Evolutionary conservation across 2,329 filamentous ascomycete genomes (phyloP).

Genomic region (Xylaria sp.): DNA sequence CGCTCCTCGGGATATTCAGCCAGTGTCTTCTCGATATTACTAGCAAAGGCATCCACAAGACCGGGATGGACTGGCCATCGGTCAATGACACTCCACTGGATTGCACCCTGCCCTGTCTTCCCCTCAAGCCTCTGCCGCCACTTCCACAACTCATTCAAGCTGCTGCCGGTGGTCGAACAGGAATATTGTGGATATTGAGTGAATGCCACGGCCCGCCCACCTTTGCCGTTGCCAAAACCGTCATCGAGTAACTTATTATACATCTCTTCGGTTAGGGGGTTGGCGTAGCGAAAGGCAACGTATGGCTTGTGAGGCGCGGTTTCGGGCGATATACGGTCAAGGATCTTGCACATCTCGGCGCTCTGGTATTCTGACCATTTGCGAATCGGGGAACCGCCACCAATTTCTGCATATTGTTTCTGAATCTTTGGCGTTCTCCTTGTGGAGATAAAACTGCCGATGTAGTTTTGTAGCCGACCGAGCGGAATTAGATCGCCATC

Average conservation of each 20-base stretch:
- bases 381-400: slow-evolving; percentile 95
- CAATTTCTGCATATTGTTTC: slow-evolving; percentile 94
- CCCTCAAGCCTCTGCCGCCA: slow-evolving; percentile 91
- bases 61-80: slow-evolving; percentile 94
- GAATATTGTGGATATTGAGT: slow-evolving; percentile 99
- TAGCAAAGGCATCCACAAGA: slow-evolving; percentile 89
- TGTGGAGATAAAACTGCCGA: slow-evolving; percentile 86
- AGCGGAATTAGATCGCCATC: slow-evolving; percentile 97
- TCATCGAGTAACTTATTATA: slow-evolving; percentile 85
- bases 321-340: slow-evolving; percentile 89
- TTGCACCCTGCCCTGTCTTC: slow-evolving; percentile 74
- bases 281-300: slow-evolving; percentile 94
- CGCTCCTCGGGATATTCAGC: slow-evolving; percentile 84
- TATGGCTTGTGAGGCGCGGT: slow-evolving; percentile 98
- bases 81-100: slow-evolving; percentile 97
- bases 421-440: slow-evolving; percentile 95
- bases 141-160: slow-evolving; percentile 97
- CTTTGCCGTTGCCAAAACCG: slow-evolving; percentile 88
- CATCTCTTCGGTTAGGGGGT: slow-evolving; percentile 93
- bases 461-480: slow-evolving; percentile 87
- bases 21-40: slow-evolving; percentile 88
- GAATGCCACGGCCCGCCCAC: slow-evolving; percentile 95
- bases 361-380: slow-evolving; percentile 98
- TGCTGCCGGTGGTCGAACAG: slow-evolving; percentile 96
- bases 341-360: slow-evolving; percentile 94